Base-by-base conservation (phyloP, 768 basidiomycete genomes). In the Boletus huronensis region DNA sequence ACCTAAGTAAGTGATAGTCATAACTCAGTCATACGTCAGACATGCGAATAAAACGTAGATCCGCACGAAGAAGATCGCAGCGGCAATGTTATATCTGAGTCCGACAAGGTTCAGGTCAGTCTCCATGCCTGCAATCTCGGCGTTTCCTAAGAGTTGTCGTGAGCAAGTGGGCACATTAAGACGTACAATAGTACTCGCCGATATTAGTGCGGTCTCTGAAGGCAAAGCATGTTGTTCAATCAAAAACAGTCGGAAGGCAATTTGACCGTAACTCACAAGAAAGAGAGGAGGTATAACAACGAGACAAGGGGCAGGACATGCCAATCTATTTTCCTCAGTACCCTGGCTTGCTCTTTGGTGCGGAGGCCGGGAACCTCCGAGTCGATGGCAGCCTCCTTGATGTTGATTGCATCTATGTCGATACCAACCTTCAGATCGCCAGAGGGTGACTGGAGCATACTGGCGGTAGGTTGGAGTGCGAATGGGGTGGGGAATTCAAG, bases 111-210 rank as follows among this genome's bases (percentile, higher is more conserved):
- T 10, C 42, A 75, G 59, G 52, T 79, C 77, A 3, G 40, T 53
- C 13, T 64, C 62, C 78, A 80, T 76, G 8, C 79, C 79, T 6
- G 78, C 79, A 32, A 82, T 68, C 63, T 64, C 64, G 1, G 76
- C 75, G 38, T 77, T 77, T 47, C 67, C 76, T 77, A 25, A 42
- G n/a, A 36, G 17, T 14, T 49, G 14, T 47, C 16, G 9, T 67
- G n/a, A 62, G 55, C 13, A 13, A 9, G 42, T 29, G 48, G 19
- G 42, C 9, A 14, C 2, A 41, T 36, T 29, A 26, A 45, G 38
- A 28, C 0, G 8, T 29, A 26, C 8, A 39, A 36, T 25, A 10
- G 9, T 11, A 63, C 70, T 68, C 60, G 50, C 78, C 79, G 39
- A 80, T 68, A 57, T 78, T 80, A 43, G 71, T 61, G 8, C 79